A percentile compares a stretch with the other conserved stretches of the same genome.
phyloP scores from a whole-genome alignment of 1,284 basidiomycete species.

The Cystobasidium sp. region DNA sequence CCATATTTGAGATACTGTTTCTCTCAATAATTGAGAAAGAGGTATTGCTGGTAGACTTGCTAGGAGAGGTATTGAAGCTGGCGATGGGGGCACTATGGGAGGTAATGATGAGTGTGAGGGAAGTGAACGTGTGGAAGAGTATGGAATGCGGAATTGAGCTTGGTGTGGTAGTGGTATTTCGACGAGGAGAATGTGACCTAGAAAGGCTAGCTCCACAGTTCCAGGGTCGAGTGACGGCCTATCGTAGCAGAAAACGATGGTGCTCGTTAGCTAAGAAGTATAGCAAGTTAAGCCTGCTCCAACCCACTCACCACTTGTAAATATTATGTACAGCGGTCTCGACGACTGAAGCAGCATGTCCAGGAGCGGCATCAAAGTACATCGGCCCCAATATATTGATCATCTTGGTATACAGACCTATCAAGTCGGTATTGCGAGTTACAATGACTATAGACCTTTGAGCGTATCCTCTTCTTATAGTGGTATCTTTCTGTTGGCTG shows the following conservation, averaged over 20 bases:
- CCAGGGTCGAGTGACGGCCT: constrained; percentile 45
- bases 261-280: background rate
- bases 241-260: background rate
- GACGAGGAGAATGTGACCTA: constrained; percentile 39
- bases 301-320: constrained; percentile 71
- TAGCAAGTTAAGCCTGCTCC: too few species aligned
- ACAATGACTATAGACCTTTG: constrained; percentile 60
- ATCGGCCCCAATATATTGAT: constrained; percentile 67
- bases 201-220: constrained; percentile 32
- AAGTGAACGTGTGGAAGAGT: constrained; percentile 3
- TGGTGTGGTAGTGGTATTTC: constrained; percentile 33
- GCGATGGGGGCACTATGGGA: constrained; percentile 6
- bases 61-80: constrained; percentile 61
- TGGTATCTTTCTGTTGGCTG: constrained; percentile 70
- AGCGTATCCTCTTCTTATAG: constrained; percentile 79
- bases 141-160: constrained; percentile 36
- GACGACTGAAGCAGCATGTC: constrained; percentile 62
- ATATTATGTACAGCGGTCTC: constrained; percentile 86
- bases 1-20: constrained; percentile 61
- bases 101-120: background rate
- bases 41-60: constrained; percentile 73
- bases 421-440: constrained; percentile 79
- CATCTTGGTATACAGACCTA: constrained; percentile 73
- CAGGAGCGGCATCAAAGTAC: constrained; percentile 37
- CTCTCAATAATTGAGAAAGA: constrained; percentile 73